Conservation (phyloP, 2,329 filamentous ascomycete genomes). For the Colletotrichum filicis region DNA sequence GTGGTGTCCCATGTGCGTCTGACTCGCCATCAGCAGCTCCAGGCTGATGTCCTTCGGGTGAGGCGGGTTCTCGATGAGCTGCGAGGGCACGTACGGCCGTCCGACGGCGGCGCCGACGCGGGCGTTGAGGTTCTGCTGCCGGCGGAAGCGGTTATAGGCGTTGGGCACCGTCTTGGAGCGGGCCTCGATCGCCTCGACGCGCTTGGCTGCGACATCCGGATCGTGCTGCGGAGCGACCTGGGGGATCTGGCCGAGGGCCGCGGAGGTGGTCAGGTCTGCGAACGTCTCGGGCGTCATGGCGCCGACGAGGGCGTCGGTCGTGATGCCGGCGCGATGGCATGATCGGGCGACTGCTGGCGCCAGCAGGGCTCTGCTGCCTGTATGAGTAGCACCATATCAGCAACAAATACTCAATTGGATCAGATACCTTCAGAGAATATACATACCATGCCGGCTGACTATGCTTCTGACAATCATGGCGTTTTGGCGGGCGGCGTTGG, state of each 20-base stretch:
- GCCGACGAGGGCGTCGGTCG: constrained; percentile 44
- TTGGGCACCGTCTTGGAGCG: neutral
- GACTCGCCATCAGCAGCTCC: constrained; percentile 88
- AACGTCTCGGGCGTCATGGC: constrained; percentile 39
- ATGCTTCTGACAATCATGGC: constrained; percentile 68
- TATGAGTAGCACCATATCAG: too few species aligned
- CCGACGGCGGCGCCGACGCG: constrained; percentile 59
- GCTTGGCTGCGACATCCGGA: neutral
- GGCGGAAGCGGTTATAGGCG: constrained; percentile 7
- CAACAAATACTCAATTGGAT: too few species aligned
- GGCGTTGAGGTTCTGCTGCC: constrained; percentile 19
- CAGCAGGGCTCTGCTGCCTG: constrained; percentile 66
- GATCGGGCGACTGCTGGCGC: constrained; percentile 50
- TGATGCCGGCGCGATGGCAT: constrained; percentile 51
- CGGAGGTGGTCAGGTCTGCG: constrained; percentile 34
- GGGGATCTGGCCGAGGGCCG: constrained; percentile 29
- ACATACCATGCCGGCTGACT: constrained; percentile 65
- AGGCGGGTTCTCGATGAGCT: constrained; percentile 78
- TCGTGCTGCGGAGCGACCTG: neutral
- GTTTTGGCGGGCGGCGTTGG: constrained; percentile 39
- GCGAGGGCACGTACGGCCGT: constrained; percentile 72
- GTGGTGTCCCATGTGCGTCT: constrained; percentile 90
- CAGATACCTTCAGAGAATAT: too few species aligned
- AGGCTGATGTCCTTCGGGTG: constrained; percentile 84
- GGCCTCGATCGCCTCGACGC: neutral